Evolutionary conservation across 2,329 filamentous ascomycete genomes (phyloP), one percentile per base, ranked within the genome.

Genomic region (Colletotrichum zoysiae): DNA sequence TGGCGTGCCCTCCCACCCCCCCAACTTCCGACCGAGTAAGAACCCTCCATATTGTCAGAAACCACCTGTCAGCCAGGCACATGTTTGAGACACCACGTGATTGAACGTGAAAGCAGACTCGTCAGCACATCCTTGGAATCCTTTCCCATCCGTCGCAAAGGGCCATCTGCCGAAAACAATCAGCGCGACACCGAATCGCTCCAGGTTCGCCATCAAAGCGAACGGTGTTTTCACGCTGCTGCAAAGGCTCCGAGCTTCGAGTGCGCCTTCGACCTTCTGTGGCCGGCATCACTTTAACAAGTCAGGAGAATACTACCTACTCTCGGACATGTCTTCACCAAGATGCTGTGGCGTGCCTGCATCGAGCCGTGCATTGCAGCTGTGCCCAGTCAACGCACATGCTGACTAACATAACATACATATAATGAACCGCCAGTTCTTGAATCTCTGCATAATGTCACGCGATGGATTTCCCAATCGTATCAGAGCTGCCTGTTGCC

Each of bases 51-150:
- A 67, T 60, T 56, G 67, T 67, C 61, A 67, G 23, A 30, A 51
- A 14, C 40, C 46, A 33, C 8, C 20, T 23, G 6, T 35, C 33
- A 42, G 8, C n/a, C 23, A 60, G 30, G 30, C 40, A 46, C 23
- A 23, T 60, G 20, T 51, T 40, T 12, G 40, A 51, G 46, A 59
- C 64, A 50, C 46, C 62, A 70, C 55, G 62, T 60, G 62, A 53
- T 38, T 38, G 8, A 38, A 9, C 30, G 35, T 38, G 35, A 38
- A 38, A 11, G 35, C 35, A 26, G 44, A 48, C 40, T 51, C 14
- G 30, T 14, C 44, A 35, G 5, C 33, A 12, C 33, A 56, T 40
- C 53, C 5, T 40, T 18, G 3, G 5, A 7, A 1, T 6, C 33
- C 56, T 30, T 67, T 48, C 55, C 38, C 11, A 26, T 38, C 35